A percentile compares a stretch with the other conserved stretches of the same genome.
Conservation (phyloP, 1,284 basidiomycete genomes). For the Irpex sp. region DNA sequence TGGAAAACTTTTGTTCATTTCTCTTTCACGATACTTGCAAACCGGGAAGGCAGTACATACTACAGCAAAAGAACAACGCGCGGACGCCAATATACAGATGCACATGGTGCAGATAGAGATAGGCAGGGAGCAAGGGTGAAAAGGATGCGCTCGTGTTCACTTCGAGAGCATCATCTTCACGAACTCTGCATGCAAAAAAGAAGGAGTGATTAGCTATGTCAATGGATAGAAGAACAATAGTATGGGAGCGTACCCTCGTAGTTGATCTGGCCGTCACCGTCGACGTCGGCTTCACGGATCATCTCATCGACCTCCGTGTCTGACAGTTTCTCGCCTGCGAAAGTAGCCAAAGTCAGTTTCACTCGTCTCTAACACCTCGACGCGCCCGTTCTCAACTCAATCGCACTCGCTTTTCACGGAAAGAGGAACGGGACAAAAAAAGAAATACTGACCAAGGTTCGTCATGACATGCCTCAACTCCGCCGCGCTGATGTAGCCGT, state of each 20-base stretch:
- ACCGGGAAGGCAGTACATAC: neutral
- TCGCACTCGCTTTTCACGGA: no score
- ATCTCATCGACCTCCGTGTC: slow-evolving; percentile 96
- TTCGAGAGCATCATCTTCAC: slow-evolving; percentile 69
- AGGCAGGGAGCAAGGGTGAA: neutral
- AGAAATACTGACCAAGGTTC: slow-evolving; percentile 68
- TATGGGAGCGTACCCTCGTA: slow-evolving; percentile 59
- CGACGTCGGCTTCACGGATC: slow-evolving; percentile 97
- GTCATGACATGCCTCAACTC: slow-evolving; percentile 93
- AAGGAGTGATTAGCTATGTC: neutral
- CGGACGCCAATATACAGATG: neutral
- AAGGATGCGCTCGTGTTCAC: slow-evolving; percentile 25
- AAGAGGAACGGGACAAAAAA: neutral
- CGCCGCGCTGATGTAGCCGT: slow-evolving; percentile 76
- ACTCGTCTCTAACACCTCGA: no score
- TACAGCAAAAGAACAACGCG: neutral
- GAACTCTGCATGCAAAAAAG: slow-evolving; percentile 48
- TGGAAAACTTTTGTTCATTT: neutral
- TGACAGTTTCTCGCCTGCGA: slow-evolving; percentile 83
- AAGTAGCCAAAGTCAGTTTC: slow-evolving; percentile 6
- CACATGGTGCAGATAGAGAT: neutral
- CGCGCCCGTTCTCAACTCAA: no score
- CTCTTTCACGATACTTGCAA: neutral
- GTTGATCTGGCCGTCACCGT: slow-evolving; percentile 91
- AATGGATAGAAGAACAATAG: neutral